These are phyloP conservation scores for Calonectria naviculata DNA, from an alignment of 2,329 filamentous ascomycete genomes.

Conservation along the genomic window DNA sequence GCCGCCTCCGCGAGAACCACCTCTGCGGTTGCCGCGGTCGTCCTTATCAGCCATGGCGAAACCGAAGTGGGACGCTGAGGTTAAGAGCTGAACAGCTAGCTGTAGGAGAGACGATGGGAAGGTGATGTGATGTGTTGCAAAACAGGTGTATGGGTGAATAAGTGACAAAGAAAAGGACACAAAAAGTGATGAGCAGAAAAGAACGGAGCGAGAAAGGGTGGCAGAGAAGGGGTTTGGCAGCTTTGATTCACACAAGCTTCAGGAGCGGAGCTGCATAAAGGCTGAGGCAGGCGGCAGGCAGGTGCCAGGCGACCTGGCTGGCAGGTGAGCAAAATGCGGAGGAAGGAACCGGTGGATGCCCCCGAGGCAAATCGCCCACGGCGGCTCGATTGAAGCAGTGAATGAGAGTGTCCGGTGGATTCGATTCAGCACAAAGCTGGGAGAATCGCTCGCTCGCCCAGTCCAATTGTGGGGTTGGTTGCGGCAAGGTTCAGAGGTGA, in stretches of 20 bases:
- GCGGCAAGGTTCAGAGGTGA: neutral
- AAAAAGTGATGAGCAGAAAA: neutral
- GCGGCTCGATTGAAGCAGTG: no score
- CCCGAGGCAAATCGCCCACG: neutral
- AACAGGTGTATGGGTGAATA: neutral
- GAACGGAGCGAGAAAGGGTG: neutral
- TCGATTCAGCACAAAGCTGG: neutral
- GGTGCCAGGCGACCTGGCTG: neutral
- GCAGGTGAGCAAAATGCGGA: no score
- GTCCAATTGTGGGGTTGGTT: neutral
- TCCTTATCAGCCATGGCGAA: conserved; percentile 42
- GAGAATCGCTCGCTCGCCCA: neutral
- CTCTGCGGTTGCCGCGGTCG: conserved; percentile 39
- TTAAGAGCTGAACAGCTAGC: neutral
- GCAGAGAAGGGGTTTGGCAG: neutral
- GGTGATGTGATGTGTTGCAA: neutral
- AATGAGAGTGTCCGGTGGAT: neutral
- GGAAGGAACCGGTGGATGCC: neutral
- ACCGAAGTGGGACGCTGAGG: neutral
- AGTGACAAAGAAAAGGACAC: no score
- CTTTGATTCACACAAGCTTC: neutral
- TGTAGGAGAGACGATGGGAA: neutral
- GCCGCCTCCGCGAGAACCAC: conserved; percentile 15
- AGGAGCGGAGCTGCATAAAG: neutral
- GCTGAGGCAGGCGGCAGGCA: neutral